These are phyloP conservation scores for Hypericum perforatum DNA, from an alignment of 345 rosid species.

Conservation along the genomic window DNA sequence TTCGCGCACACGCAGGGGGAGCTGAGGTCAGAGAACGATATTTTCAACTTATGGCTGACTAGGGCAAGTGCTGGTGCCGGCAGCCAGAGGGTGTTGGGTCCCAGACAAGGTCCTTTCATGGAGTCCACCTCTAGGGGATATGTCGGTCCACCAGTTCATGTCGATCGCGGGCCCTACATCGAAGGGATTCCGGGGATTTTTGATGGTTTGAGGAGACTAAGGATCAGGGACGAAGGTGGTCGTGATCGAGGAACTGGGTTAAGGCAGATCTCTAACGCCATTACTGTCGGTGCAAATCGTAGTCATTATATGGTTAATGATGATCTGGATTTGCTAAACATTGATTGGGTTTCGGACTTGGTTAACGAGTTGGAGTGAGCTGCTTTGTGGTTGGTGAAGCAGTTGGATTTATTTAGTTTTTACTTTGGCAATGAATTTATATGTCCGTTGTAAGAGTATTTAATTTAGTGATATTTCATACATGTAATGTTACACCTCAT, in stretches of 20 bases:
- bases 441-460: too few species aligned
- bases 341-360: constrained; percentile 25
- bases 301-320: neutral
- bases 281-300: neutral
- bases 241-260: neutral
- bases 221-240: neutral
- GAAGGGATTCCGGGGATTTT: constrained; percentile 10
- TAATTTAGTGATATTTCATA: too few species aligned
- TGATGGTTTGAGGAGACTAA: constrained; percentile 4
- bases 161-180: constrained; percentile 4
- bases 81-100: constrained; percentile 9
- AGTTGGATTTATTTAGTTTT: too few species aligned
- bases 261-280: neutral
- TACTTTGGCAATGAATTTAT: too few species aligned
- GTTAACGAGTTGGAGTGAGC: neutral
- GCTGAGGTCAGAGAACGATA: constrained; percentile 12
- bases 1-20: constrained; percentile 21
- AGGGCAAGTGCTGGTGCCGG: constrained; percentile 10
- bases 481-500: too few species aligned
- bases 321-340: constrained; percentile 2
- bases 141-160: constrained; percentile 1
- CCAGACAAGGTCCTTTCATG: constrained; percentile 1
- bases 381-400: too few species aligned
- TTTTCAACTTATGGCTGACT: constrained; percentile 15
- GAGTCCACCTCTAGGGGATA: neutral